Base-by-base conservation (phyloP, 805 yeast species). In the Metschnikowia chrysomelidarum region DNA sequence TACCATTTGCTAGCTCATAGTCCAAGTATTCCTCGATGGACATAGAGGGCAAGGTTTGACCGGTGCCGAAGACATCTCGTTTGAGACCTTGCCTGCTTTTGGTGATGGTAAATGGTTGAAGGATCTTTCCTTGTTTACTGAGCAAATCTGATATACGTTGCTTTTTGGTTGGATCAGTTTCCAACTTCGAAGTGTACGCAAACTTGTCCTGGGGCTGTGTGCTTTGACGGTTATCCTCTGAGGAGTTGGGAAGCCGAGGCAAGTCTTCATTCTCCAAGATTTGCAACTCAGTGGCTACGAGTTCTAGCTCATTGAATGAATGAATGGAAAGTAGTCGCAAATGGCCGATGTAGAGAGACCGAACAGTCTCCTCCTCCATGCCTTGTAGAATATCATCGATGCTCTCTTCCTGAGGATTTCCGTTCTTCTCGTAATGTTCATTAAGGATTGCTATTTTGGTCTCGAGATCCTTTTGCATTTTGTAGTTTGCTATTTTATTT, bases 11-110 rank as follows among this genome's bases (percentile, higher is more conserved):
- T 43, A 85, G 67, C 55, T 93, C 98, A 48, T 87, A 78, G 30
- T 88, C 95, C 34, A 93, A 66, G 42, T 84, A 81, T 49, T 93
- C 97, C 46, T 93, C 98, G 0, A 93, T 88, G 0, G 95, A 69
- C 93, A 93, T 87, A 0, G 97, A 87, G 2, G 98, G 98, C 19
- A 91, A 69, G 17, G 73, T 78, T 60, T 93, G 97, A 1, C 97
- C 98, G 2, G 94, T 87, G 1, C 97, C 96, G 48, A 76, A 78
- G 0, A 89, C 96, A 49, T 80, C 76, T 20, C 69, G 63, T 38
- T 72, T 67, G 12, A 87, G 46, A 29, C 80, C 76, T 23, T 76
- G 77, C 40, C 77, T 71, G 27, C 71, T 62, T 2, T 55, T 47
- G 7, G 81, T 76, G 12, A 91, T 71, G 0, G 91, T 84, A 59